Conservation (phyloP, 2,329 filamentous ascomycete species). For the Capronia americana region DNA sequence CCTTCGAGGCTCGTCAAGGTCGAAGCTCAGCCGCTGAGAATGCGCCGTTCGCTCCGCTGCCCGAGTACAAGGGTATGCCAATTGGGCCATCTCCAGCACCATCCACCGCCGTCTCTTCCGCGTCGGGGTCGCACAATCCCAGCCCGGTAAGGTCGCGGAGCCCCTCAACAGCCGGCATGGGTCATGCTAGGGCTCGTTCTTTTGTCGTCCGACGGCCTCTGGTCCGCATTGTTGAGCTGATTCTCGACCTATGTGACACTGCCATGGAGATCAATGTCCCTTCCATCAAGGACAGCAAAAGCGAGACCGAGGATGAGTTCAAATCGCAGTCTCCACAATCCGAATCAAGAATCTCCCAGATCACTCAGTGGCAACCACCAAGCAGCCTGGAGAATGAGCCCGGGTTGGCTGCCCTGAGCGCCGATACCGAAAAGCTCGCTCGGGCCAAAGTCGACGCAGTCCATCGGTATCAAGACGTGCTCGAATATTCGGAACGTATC, state of each 20-base stretch:
- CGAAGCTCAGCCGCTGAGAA: conserved; percentile 64
- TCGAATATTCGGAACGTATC: conserved; percentile 95
- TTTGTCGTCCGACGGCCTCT: conserved; percentile 91
- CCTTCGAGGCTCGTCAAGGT: conserved; percentile 78
- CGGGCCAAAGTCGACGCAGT: conserved; percentile 92
- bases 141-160: conserved; percentile 66
- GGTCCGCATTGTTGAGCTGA: conserved; percentile 89
- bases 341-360: conserved; percentile 90
- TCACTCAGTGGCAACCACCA: conserved; percentile 95
- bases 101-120: conserved; percentile 71
- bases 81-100: conserved; percentile 73
- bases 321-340: conserved; percentile 95
- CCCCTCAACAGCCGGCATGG: conserved; percentile 64
- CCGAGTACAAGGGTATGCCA: conserved; percentile 81
- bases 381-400: conserved; percentile 91
- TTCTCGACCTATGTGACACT: conserved; percentile 95
- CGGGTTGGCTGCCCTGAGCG: conserved; percentile 82
- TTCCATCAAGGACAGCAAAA: conserved; percentile 82
- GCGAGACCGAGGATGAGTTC: conserved; percentile 72
- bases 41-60: conserved; percentile 54
- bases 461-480: conserved; percentile 85
- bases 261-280: conserved; percentile 93
- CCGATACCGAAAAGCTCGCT: conserved; percentile 84
- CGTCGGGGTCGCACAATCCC: conserved; percentile 69
- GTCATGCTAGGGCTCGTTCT: conserved; percentile 87